Percentiles rank a stretch among this genome's conserved stretches.
Evolutionary conservation across 2,329 filamentous ascomycete species (phyloP).

Genomic region (Leptosphaerulina australis): DNA sequence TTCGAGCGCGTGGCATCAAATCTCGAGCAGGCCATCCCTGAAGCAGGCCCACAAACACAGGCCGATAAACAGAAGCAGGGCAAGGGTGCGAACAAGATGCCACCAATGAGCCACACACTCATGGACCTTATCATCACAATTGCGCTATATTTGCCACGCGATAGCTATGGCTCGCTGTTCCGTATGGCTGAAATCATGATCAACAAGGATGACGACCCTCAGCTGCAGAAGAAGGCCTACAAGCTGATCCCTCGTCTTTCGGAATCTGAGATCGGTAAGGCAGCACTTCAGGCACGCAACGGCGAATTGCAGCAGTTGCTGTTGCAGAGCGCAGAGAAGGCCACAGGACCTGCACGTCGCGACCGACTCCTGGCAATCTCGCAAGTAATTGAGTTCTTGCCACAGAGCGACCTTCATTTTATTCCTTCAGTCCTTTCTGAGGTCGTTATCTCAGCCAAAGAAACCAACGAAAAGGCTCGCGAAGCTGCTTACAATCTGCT

Average conservation of each 20-base stretch:
- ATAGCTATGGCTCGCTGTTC: constrained; percentile 85
- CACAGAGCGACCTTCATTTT: constrained; percentile 82
- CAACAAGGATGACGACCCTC: constrained; percentile 80
- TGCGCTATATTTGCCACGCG: constrained; percentile 86
- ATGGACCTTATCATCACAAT: constrained; percentile 98
- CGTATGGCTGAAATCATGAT: constrained; percentile 84
- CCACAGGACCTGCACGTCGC: constrained; percentile 81
- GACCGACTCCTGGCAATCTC: constrained; percentile 85
- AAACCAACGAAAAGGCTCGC: constrained; percentile 93
- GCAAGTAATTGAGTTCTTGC: constrained; percentile 79
- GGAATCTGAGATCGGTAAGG: constrained; percentile 75
- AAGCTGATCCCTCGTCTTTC: constrained; percentile 93
- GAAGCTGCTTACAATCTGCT: constrained; percentile 89
- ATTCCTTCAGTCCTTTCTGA: constrained; percentile 90
- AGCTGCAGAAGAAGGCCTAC: constrained; percentile 98
- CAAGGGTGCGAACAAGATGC: constrained; percentile 73
- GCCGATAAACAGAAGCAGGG: constrained; percentile 66
- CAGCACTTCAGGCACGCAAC: constrained; percentile 77
- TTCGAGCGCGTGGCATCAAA: constrained; percentile 86
- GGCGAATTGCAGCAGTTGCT: constrained; percentile 82
- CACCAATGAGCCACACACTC: constrained; percentile 89
- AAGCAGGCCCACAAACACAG: constrained; percentile 66
- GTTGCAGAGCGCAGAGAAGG: constrained; percentile 79
- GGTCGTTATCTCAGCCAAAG: constrained; percentile 95
- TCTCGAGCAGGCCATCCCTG: constrained; percentile 73